phyloP scores from a whole-genome alignment of 345 rosid genomes.

The Melaleuca quinquenervia region DNA sequence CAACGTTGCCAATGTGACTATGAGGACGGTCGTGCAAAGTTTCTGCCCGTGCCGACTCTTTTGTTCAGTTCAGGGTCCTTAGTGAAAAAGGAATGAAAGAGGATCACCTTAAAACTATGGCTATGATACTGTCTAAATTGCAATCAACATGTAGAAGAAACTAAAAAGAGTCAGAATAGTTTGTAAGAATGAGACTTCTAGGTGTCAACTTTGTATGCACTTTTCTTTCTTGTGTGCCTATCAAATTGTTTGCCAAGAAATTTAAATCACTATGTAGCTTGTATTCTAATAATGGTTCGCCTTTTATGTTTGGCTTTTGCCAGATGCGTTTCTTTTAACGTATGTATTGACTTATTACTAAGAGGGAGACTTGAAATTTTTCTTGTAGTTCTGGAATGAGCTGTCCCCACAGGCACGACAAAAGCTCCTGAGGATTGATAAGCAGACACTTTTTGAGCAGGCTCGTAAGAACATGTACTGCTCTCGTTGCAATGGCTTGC shows the following conservation, averaged over 20 bases:
- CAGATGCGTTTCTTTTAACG: neutral
- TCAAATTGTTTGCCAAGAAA: neutral
- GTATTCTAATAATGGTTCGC: neutral
- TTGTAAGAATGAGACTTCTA: neutral
- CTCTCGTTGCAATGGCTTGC: slow-evolving; percentile 89
- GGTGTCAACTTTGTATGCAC: neutral
- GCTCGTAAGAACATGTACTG: slow-evolving; percentile 97
- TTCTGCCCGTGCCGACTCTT: neutral
- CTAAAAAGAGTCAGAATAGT: neutral
- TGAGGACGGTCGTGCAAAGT: neutral
- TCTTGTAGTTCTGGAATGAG: slow-evolving; percentile 76
- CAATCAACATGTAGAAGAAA: neutral
- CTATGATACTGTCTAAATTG: neutral
- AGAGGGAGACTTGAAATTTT: neutral
- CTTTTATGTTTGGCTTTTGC: neutral
- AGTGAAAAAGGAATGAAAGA: neutral
- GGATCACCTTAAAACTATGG: neutral
- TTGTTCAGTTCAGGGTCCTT: neutral
- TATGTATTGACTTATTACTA: neutral
- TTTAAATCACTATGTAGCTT: neutral
- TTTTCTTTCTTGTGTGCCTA: neutral
- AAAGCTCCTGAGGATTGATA: slow-evolving; percentile 75
- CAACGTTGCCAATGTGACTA: neutral
- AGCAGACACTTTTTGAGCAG: slow-evolving; percentile 82
- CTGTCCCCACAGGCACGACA: slow-evolving; percentile 45